These are phyloP conservation scores for Kernera saxatilis DNA, from an alignment of 345 rosid species.

Conservation along the genomic window DNA sequence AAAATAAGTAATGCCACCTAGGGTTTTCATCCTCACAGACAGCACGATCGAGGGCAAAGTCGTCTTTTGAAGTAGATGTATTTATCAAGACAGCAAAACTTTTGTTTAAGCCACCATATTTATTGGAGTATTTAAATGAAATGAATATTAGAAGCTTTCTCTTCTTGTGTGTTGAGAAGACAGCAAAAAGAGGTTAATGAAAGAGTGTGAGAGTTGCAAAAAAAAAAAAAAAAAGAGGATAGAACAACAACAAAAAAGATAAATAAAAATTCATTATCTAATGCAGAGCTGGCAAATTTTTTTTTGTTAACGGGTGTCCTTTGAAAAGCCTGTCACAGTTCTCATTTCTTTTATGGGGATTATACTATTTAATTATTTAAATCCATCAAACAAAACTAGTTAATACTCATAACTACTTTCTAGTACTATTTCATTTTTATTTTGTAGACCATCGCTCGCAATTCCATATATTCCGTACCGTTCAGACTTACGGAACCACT, in stretches of 20 bases:
- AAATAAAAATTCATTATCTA: background rate
- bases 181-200: background rate
- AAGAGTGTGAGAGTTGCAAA: no score
- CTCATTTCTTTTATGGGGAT: conserved; percentile 10
- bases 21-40: conserved; percentile 15
- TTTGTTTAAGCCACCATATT: conserved; percentile 19
- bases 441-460: background rate
- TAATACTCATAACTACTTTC: background rate
- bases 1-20: conserved; percentile 27
- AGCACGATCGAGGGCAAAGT: conserved; percentile 6
- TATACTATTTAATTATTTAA: background rate
- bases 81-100: conserved; percentile 31
- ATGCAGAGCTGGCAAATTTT: conserved; percentile 1
- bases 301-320: background rate
- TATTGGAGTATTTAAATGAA: background rate
- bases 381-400: background rate
- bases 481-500: conserved; percentile 12
- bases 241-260: background rate
- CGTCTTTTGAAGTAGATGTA: background rate
- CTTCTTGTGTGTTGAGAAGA: conserved; percentile 1
- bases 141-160: background rate
- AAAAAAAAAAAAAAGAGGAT: no score
- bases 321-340: conserved; percentile 19
- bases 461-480: conserved; percentile 12
- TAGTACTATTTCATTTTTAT: background rate